phyloP scores from a whole-genome alignment of 768 basidiomycete species.

The Russula sp. region DNA sequence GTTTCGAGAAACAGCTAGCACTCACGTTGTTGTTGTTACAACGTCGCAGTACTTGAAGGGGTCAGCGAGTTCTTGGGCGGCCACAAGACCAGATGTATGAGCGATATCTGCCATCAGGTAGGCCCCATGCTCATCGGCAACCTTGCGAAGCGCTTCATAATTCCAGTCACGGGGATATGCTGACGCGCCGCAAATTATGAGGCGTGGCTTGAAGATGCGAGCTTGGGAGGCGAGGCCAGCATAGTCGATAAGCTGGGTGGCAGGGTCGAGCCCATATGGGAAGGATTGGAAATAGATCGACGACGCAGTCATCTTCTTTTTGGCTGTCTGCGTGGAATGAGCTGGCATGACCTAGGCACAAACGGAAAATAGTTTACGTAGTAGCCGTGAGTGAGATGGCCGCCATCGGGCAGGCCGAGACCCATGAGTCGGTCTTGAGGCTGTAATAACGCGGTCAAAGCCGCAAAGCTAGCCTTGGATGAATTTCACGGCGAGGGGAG shows the following conservation, averaged over 20 bases:
- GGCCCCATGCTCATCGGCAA: constrained; percentile 80
- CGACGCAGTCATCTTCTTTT: constrained; percentile 99
- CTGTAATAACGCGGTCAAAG: constrained; percentile 90
- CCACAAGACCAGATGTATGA: constrained; percentile 92
- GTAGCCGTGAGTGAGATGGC: constrained; percentile 95
- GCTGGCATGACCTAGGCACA: constrained; percentile 1
- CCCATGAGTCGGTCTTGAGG: constrained; percentile 99
- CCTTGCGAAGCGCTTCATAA: constrained; percentile 74
- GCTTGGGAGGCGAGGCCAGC: constrained; percentile 72
- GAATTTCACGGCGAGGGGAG: constrained; percentile 2
- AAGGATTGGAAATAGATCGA: constrained; percentile 99
- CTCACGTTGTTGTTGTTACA: constrained; percentile 93
- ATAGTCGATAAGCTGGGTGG: constrained; percentile 89
- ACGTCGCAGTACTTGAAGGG: constrained; percentile 97
- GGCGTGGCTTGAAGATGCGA: constrained; percentile 89
- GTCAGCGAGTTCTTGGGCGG: constrained; percentile 80
- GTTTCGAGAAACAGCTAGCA: constrained; percentile 3
- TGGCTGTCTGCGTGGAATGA: constrained; percentile 62
- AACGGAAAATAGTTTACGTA: constrained; percentile 50
- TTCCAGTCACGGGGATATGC: constrained; percentile 99
- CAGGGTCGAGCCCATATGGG: constrained; percentile 80
- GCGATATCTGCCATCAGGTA: constrained; percentile 97
- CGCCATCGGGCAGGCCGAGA: constrained; percentile 95
- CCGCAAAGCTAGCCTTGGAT: constrained; percentile 67
- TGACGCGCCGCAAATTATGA: constrained; percentile 96